Conservation (phyloP, 352 stramenopile species). For the Phytophthora fragariaefolia region DNA sequence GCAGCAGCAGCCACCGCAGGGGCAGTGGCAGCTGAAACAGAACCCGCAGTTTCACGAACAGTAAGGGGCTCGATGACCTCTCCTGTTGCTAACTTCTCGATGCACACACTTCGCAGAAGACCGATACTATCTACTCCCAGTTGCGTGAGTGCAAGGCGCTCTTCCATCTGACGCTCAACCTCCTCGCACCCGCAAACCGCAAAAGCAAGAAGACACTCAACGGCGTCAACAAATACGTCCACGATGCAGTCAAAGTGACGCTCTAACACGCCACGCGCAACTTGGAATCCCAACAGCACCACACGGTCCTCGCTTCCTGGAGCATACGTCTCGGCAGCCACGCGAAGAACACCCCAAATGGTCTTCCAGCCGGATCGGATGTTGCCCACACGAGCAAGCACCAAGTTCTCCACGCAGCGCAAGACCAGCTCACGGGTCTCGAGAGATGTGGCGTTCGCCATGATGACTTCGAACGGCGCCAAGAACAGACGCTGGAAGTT, state of each 20-base stretch:
- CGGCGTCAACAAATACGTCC: slow-evolving; percentile 81
- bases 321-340: slow-evolving; percentile 87
- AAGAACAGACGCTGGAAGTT: slow-evolving; percentile 99
- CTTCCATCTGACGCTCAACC: slow-evolving; percentile 53
- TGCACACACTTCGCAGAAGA: slow-evolving; percentile 69
- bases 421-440: slow-evolving; percentile 93
- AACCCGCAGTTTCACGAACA: slow-evolving; percentile 27
- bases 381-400: slow-evolving; percentile 85
- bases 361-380: slow-evolving; percentile 95
- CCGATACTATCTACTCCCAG: slow-evolving; percentile 75
- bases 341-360: slow-evolving; percentile 93
- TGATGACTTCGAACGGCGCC: slow-evolving; percentile 96
- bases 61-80: slow-evolving; percentile 71
- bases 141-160: slow-evolving; percentile 66
- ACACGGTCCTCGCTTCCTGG: slow-evolving; percentile 80
- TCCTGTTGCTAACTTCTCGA: slow-evolving; percentile 74
- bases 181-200: slow-evolving; percentile 78
- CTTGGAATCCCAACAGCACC: slow-evolving; percentile 83
- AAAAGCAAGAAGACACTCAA: slow-evolving; percentile 84
- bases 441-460: slow-evolving; percentile 79
- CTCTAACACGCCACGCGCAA: slow-evolving; percentile 88
- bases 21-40: slow-evolving; percentile 14
- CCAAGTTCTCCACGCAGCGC: slow-evolving; percentile 92
- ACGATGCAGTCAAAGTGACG: slow-evolving; percentile 76
- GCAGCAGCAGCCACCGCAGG: slow-evolving; percentile 16